Base-by-base conservation (phyloP, 2,329 filamentous ascomycete species). In the Gaeumannomyces sp. region DNA sequence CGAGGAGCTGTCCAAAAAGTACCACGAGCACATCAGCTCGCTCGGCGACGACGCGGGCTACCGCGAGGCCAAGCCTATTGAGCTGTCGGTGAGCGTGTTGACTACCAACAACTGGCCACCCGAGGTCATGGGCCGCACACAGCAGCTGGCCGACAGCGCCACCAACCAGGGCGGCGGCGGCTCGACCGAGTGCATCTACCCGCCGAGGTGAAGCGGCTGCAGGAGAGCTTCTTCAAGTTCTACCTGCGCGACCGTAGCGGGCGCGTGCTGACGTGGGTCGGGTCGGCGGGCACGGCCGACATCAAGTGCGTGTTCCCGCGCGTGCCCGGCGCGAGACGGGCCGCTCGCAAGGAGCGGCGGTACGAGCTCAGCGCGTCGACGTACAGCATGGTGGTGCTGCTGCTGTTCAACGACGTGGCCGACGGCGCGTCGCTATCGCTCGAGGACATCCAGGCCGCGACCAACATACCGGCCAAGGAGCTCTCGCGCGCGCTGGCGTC, bases 91-190 rank as follows among this genome's bases (percentile, higher is more conserved):
- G 76, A 92, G 88, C 69, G 89, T 99, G 35, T 83, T 99, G 56
- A 97, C 93, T 0, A 93, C 89, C 70, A 97, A 96, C 75, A 94
- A 92, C 73, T 99, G 95, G 95, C 95, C 95, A 2, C 86, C 93
- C 69, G 93, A 97, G 71, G 86, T 92, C 16, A 93, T 97, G 87
- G 88, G 89, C 10, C 75, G 85, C 66, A 70, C 81, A 74, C 71
- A 83, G 78, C 71, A 84, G 76, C 70, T 83, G 75, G 78, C 81
- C 56, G 79, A 80, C 22, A 79, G 77, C 66, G 74, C 73, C 28
- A 31, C n/a, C 13, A 58, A 27, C 22, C 56, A 3, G 10, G 28
- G 33, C 22, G 35, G 45, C 72, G 45, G 45, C 22, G 45, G 45
- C 1, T 53, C 73, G 14, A 71, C 75, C 73, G 66, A 78, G 74